phyloP scores from a whole-genome alignment of 345 rosid genomes.

The Gynandropsis gynandra region DNA sequence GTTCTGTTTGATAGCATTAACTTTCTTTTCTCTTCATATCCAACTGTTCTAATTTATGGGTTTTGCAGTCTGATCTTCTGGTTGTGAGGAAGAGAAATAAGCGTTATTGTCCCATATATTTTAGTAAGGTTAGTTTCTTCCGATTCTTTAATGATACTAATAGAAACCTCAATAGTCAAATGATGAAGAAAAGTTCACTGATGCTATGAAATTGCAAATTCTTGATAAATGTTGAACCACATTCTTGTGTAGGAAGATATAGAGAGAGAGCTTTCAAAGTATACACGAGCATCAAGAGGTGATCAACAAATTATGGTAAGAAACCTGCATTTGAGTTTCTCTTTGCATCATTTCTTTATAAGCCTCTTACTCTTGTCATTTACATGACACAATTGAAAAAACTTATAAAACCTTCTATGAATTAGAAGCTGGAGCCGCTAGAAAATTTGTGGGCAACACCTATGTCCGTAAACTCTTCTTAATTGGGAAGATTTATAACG shows the following conservation, averaged over 20 bases:
- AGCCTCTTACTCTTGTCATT: neutral
- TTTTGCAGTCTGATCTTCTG: slow-evolving; percentile 85
- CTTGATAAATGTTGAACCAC: neutral
- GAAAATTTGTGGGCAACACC: no score
- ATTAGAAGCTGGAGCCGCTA: neutral
- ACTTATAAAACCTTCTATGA: neutral
- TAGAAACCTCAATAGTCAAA: slow-evolving; percentile 1
- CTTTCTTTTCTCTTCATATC: slow-evolving; percentile 7
- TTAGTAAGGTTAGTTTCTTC: slow-evolving; percentile 65
- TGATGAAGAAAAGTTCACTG: neutral
- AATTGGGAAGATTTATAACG: no score
- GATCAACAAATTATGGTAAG: slow-evolving; percentile 85
- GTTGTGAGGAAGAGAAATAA: slow-evolving; percentile 70
- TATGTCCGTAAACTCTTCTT: no score
- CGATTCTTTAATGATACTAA: neutral
- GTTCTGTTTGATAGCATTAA: slow-evolving; percentile 1
- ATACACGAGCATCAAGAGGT: slow-evolving; percentile 66
- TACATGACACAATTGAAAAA: neutral
- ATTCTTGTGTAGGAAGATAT: slow-evolving; percentile 62
- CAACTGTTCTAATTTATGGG: neutral
- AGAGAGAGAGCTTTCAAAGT: slow-evolving; percentile 69
- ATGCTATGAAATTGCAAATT: no score
- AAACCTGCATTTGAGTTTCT: neutral
- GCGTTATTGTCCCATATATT: slow-evolving; percentile 87
- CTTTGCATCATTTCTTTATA: neutral